phyloP scores from a whole-genome alignment of 1,284 basidiomycete genomes.

The Sphagnurus paluster region DNA sequence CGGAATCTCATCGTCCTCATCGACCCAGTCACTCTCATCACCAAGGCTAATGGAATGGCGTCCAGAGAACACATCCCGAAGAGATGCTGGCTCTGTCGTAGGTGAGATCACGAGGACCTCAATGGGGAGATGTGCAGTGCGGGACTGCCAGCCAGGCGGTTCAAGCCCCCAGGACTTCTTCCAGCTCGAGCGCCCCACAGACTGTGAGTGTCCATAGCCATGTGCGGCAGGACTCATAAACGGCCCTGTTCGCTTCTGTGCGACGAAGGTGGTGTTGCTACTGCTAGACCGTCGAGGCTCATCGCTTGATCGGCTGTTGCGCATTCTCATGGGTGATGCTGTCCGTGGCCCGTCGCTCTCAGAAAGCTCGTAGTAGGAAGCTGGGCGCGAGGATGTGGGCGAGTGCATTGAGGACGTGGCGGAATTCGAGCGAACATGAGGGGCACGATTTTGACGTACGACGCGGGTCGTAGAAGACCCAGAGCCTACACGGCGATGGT shows the following conservation, averaged over 20 bases:
- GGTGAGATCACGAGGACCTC: slow-evolving; percentile 72
- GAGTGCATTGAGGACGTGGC: slow-evolving; percentile 75
- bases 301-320: slow-evolving; percentile 45
- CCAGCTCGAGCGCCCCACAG: slow-evolving; percentile 74
- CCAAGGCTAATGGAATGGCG: slow-evolving; percentile 58
- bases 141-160: slow-evolving; percentile 79
- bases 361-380: slow-evolving; percentile 73
- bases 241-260: slow-evolving; percentile 70
- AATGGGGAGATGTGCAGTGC: slow-evolving; percentile 65
- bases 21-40: slow-evolving; percentile 83
- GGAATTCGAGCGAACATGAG: slow-evolving; percentile 69
- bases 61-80: slow-evolving; percentile 77
- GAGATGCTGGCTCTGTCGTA: slow-evolving; percentile 48
- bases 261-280: slow-evolving; percentile 59
- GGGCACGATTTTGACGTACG: slow-evolving; percentile 54
- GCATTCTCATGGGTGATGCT: slow-evolving; percentile 50
- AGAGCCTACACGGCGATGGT: slow-evolving; percentile 71
- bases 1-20: slow-evolving; percentile 77
- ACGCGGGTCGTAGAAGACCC: slow-evolving; percentile 72
- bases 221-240: slow-evolving; percentile 57
- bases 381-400: slow-evolving; percentile 67
- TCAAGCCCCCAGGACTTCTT: slow-evolving; percentile 85
- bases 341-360: slow-evolving; percentile 60
- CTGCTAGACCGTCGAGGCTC: slow-evolving; percentile 41
- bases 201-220: slow-evolving; percentile 38